phyloP scores from a whole-genome alignment of 352 stramenopile species.

The Globisporangium paddicum region DNA sequence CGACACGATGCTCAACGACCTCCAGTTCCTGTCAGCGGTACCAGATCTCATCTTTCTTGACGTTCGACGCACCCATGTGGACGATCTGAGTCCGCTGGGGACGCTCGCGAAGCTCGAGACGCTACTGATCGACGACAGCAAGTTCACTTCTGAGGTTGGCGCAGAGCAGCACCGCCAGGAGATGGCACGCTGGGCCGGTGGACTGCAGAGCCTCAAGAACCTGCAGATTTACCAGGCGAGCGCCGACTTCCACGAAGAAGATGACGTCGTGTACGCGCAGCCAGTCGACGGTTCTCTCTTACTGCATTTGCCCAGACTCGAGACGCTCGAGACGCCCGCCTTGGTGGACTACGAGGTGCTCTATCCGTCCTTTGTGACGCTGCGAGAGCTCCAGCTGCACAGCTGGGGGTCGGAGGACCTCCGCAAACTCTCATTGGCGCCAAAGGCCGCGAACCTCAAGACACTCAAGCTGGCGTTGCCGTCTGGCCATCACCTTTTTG shows the following conservation, averaged over 20 bases:
- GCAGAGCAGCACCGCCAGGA: neutral
- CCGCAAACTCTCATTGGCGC: constrained; percentile 20
- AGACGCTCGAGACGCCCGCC: constrained; percentile 27
- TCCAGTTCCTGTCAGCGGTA: constrained; percentile 23
- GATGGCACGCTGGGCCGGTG: constrained; percentile 21
- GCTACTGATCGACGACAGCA: constrained; percentile 29
- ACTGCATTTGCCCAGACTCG: constrained; percentile 15
- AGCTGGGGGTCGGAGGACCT: constrained; percentile 39
- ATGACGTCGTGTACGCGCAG: constrained; percentile 23
- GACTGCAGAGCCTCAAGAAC: constrained; percentile 30
- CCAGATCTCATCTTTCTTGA: constrained; percentile 32
- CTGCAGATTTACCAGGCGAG: constrained; percentile 29
- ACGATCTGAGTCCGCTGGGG: constrained; percentile 26
- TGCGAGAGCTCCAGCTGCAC: constrained; percentile 34
- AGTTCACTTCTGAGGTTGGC: constrained; percentile 1
- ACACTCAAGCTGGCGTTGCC: constrained; percentile 33
- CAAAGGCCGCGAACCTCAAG: constrained; percentile 8
- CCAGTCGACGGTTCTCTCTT: constrained; percentile 36
- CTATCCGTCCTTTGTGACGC: constrained; percentile 17
- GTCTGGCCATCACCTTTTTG: constrained; percentile 29
- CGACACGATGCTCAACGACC: constrained; percentile 33
- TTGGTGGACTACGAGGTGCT: constrained; percentile 31
- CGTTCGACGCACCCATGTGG: constrained; percentile 34
- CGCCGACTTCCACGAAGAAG: constrained; percentile 22
- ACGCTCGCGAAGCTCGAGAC: constrained; percentile 29